These are phyloP conservation scores for Angophora floribunda DNA, from an alignment of 345 rosid species.

Conservation along the genomic window DNA sequence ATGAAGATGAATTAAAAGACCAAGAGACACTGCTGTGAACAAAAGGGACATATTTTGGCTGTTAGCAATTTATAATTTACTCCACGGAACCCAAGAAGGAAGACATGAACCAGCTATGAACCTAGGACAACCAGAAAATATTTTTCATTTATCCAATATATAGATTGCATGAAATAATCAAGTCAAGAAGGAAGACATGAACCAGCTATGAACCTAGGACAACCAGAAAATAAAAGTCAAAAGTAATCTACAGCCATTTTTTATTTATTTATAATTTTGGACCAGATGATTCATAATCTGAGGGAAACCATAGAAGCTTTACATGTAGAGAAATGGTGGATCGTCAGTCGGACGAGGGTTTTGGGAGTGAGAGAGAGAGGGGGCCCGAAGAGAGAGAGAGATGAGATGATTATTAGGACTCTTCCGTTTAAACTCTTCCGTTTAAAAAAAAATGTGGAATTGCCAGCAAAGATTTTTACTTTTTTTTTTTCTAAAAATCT, in stretches of 20 bases:
- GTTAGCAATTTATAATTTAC: not conserved
- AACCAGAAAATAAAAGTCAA: no score
- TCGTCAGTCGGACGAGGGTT: no score
- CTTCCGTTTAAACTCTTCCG: no score
- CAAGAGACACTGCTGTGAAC: not conserved
- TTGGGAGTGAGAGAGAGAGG: no score
- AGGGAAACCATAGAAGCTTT: not conserved
- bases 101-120: not conserved
- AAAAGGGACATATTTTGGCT: not conserved
- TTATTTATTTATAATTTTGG: not conserved
- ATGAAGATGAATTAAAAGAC: not conserved
- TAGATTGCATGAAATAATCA: not conserved
- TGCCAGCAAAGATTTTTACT: no score
- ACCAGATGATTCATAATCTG: not conserved
- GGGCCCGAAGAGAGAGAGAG: no score
- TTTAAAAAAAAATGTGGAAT: no score
- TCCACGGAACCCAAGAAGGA: not conserved
- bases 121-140: not conserved
- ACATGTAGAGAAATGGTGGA: conserved; percentile 49
- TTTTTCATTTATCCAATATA: not conserved
- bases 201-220: no score
- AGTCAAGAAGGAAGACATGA: no score
- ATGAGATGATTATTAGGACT: no score
- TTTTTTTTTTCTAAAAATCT: no score
- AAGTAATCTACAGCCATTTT: not conserved